Conservation (phyloP, 768 basidiomycete genomes). For the Mycena alexandri region DNA sequence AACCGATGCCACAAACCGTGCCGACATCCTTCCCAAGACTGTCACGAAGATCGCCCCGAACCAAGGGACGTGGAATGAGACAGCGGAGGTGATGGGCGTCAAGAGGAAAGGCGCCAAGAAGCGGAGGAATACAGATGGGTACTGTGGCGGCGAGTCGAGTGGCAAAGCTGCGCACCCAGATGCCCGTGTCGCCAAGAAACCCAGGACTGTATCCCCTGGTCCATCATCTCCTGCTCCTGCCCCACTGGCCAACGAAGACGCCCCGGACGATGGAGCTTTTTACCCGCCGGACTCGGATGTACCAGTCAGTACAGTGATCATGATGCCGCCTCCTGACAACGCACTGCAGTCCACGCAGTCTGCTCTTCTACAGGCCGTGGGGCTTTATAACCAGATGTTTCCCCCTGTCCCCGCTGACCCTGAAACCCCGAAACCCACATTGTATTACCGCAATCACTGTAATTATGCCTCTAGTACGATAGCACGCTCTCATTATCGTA, state of each 20-base stretch:
- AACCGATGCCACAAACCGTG: not conserved
- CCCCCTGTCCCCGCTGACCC: not conserved
- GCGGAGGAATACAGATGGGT: not conserved
- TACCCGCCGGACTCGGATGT: no score
- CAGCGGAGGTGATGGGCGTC: slow-evolving; percentile 3
- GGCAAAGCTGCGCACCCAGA: not conserved
- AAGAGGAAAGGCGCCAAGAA: slow-evolving; percentile 11
- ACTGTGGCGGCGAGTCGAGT: not conserved
- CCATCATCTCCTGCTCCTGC: not conserved
- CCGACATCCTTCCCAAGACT: not conserved
- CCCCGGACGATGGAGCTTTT: not conserved
- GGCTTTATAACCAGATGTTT: not conserved
- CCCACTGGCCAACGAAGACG: not conserved
- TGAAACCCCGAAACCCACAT: not conserved
- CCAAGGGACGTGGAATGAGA: slow-evolving; percentile 4
- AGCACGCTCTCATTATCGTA: no score
- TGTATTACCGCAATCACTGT: not conserved
- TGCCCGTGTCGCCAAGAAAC: not conserved
- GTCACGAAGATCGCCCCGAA: slow-evolving; percentile 9
- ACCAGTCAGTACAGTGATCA: no score
- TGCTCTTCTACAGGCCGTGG: not conserved
- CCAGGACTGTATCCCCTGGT: not conserved
- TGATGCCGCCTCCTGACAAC: no score
- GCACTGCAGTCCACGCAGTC: not conserved
- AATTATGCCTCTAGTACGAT: no score